Evolutionary conservation across 495 filamentous ascomycete genomes (phyloP).

Genomic region (Cercophora newfieldiana): DNA sequence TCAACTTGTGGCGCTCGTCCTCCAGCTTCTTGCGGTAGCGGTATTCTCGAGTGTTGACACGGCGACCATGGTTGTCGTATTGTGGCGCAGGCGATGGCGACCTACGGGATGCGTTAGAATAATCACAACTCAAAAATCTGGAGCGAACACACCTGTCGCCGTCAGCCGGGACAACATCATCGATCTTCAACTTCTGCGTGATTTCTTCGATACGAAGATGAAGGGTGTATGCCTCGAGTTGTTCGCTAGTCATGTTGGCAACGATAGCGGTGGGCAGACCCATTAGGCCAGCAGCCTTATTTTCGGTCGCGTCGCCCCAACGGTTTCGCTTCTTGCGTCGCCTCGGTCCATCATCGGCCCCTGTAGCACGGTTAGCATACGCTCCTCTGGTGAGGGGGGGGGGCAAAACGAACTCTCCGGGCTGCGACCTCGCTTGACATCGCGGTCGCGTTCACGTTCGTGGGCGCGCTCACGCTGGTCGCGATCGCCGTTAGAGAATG

Average conservation of each 20-base stretch:
- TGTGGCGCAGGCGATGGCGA: constrained; percentile 94
- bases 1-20: constrained; percentile 95
- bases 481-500: constrained; percentile 30
- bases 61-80: constrained; percentile 97
- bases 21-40: constrained; percentile 96
- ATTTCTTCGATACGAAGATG: constrained; percentile 98
- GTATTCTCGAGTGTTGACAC: constrained; percentile 97
- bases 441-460: constrained; percentile 47
- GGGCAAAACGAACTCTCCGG: constrained; percentile 45
- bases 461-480: neutral
- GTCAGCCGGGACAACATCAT: constrained; percentile 94
- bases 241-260: constrained; percentile 95
- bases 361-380: constrained; percentile 12
- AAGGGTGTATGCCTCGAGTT: constrained; percentile 92
- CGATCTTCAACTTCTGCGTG: constrained; percentile 96
- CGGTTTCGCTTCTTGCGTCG: constrained; percentile 96
- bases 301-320: constrained; percentile 94
- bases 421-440: constrained; percentile 61
- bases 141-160: constrained; percentile 73
- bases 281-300: constrained; percentile 97
- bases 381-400: neutral
- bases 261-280: constrained; percentile 94
- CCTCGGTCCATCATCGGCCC: constrained; percentile 67
- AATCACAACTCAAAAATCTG: neutral
- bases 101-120: constrained; percentile 47